Evolutionary conservation across 202 grass and related monocot genomes (phyloP).

Genomic region (Dendrocalamus latiflorus): DNA sequence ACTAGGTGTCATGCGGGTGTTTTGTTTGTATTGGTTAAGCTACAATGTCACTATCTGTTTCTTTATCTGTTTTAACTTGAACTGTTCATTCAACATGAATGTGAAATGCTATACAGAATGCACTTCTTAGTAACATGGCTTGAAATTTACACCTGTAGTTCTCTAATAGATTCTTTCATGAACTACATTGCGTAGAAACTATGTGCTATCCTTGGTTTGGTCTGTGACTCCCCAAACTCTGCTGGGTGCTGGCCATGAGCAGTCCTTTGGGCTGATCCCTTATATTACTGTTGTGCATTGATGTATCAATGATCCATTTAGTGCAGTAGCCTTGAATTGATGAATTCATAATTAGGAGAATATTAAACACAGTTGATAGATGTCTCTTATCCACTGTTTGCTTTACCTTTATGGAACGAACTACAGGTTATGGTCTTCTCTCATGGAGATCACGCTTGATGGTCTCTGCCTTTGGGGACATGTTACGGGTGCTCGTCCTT

Average conservation of each 20-base stretch:
- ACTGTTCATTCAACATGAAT: background rate
- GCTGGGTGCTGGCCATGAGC: background rate
- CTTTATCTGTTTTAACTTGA: background rate
- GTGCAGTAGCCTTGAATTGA: conserved; percentile 2
- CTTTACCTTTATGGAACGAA: conserved; percentile 24
- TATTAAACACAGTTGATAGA: background rate
- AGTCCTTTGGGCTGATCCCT: background rate
- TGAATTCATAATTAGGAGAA: background rate
- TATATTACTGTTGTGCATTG: background rate
- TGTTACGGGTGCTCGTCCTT: too few species aligned
- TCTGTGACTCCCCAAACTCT: background rate
- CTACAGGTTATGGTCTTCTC: too few species aligned
- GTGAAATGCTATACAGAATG: background rate
- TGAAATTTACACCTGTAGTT: background rate
- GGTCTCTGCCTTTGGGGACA: too few species aligned
- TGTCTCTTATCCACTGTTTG: background rate
- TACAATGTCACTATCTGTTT: background rate
- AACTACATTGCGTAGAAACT: background rate
- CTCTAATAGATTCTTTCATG: conserved; percentile 7
- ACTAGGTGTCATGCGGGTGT: background rate
- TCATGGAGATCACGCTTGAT: too few species aligned
- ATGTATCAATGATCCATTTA: background rate
- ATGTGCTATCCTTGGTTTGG: background rate
- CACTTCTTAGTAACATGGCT: background rate
- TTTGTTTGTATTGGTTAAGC: background rate